Percentiles rank a stretch among this genome's conserved stretches.
These are phyloP conservation scores for Ophiostoma sp. DNA, from an alignment of 2,329 filamentous ascomycete genomes.

Conservation along the genomic window DNA sequence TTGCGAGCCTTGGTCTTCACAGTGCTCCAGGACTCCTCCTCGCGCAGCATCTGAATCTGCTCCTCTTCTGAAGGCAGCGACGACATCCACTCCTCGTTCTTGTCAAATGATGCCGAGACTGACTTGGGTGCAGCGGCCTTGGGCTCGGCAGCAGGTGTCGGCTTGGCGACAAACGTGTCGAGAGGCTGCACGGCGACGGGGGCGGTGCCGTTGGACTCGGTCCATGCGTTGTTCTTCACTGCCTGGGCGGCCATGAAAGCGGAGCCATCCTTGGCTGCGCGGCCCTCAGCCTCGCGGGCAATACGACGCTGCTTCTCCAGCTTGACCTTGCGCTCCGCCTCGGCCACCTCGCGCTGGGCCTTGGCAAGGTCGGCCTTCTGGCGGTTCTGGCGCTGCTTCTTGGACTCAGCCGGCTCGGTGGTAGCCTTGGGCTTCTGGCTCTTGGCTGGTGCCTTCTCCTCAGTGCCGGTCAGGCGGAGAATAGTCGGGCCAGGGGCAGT, in stretches of 20 bases:
- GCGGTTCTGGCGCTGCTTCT: slow-evolving; percentile 93
- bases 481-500: slow-evolving; percentile 62
- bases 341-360: slow-evolving; percentile 66
- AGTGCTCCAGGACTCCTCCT: slow-evolving; percentile 53
- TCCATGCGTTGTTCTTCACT: slow-evolving; percentile 38
- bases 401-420: slow-evolving; percentile 67
- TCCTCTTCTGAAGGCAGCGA: slow-evolving; percentile 56
- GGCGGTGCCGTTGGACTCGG: slow-evolving; percentile 30
- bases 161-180: slow-evolving; percentile 46
- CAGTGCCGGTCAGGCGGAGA: slow-evolving; percentile 66
- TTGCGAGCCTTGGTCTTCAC: slow-evolving; percentile 46
- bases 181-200: slow-evolving; percentile 45
- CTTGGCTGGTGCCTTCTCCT: slow-evolving; percentile 47
- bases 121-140: slow-evolving; percentile 29
- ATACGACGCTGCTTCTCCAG: slow-evolving; percentile 78
- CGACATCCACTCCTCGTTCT: slow-evolving; percentile 44
- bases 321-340: slow-evolving; percentile 68
- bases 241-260: slow-evolving; percentile 44
- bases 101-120: slow-evolving; percentile 17
- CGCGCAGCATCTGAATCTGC: slow-evolving; percentile 53
- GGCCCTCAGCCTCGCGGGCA: slow-evolving; percentile 75
- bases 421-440: slow-evolving; percentile 50
- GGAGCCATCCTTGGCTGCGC: slow-evolving; percentile 74
- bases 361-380: slow-evolving; percentile 81
- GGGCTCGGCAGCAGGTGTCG: neutral